Conservation (phyloP, 2,329 filamentous ascomycete genomes). For the Sporothrix pallida region DNA sequence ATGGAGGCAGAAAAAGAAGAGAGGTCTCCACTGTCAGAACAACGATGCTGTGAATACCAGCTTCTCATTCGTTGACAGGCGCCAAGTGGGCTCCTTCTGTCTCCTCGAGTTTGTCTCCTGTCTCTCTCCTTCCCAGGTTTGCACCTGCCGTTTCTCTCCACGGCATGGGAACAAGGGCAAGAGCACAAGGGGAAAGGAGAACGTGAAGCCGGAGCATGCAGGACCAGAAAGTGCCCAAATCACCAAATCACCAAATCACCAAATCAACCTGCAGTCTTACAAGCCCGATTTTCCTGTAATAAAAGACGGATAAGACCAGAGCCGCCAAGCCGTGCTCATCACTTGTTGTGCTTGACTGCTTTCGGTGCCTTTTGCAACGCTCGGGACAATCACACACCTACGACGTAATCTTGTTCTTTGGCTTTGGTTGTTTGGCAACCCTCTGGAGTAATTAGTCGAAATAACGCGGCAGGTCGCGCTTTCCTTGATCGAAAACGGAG, state of each 20-base stretch:
- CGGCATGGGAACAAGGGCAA: conserved; percentile 5
- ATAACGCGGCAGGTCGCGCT: conserved; percentile 18
- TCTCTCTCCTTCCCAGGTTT: conserved; percentile 8
- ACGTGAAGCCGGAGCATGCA: not conserved
- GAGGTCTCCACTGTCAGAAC: conserved; percentile 16
- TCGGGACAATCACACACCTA: not conserved
- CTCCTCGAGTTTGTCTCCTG: not conserved
- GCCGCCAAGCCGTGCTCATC: conserved; percentile 3
- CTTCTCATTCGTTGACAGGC: not conserved
- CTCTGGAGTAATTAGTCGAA: not conserved
- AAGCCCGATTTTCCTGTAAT: not conserved
- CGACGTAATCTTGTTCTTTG: not conserved
- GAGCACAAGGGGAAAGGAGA: not conserved
- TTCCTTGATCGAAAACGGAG: conserved; percentile 8
- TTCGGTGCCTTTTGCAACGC: conserved; percentile 5
- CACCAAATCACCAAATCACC: not conserved
- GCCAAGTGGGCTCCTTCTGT: conserved; percentile 18
- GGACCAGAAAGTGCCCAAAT: no score
- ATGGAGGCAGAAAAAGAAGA: not conserved
- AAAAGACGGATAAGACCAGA: not conserved
- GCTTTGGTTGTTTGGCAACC: not conserved
- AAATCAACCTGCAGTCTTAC: not conserved
- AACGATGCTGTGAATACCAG: not conserved
- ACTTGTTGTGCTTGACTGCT: conserved; percentile 12
- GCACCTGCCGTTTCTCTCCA: not conserved